Evolutionary conservation across 2,329 filamentous ascomycete genomes (phyloP), one percentile per base, ranked within the genome.

Genomic region (Aspergillus tamarii): DNA sequence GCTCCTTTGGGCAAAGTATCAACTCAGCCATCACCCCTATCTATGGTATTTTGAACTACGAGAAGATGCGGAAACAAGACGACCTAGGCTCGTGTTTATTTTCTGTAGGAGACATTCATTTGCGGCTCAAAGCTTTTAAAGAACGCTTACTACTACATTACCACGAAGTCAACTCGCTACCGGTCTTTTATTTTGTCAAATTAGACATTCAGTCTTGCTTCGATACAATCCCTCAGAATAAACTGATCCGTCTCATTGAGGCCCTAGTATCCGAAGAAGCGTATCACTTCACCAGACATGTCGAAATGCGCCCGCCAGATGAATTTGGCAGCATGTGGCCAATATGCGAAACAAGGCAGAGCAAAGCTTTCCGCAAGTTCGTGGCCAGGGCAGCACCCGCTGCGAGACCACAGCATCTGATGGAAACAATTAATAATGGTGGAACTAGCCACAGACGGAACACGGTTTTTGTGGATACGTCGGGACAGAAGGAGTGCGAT

Each of bases 121-220:
- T 82, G 14, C 89, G 88, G 23, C 79, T 99, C 26, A 91, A 89
- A 65, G 71, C 68, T 0, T 98, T 96, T 80, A 90, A 90, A 57
- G 62, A 72, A 39, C 67, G 64, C 4, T 36, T 77, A 56, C 36
- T 55, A 5, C 41, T 61, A 12, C 50, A 61, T 30, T 52, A 36
- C 16, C 43, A 28, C 28, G 48, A 28, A 45, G 43, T 23, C 26
- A 16, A n/a, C 16, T 28, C 59, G 26, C 41, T 77, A 68, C 0
- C 74, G 91, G 82, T 77, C 5, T 78, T 97, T 1, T 98, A 91
- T 77, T 96, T 98, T 78, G 94, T 89, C 64, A 99, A 99, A 75
- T 83, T 96, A 14, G 95, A 99, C 73, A 94, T 99, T 23, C 87
- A 92, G 74, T 88, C 92, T 2, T 96, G 94, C 70, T 99, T 97